Conservation (phyloP, 148 eudicot species). For the Cornus suecica region DNA sequence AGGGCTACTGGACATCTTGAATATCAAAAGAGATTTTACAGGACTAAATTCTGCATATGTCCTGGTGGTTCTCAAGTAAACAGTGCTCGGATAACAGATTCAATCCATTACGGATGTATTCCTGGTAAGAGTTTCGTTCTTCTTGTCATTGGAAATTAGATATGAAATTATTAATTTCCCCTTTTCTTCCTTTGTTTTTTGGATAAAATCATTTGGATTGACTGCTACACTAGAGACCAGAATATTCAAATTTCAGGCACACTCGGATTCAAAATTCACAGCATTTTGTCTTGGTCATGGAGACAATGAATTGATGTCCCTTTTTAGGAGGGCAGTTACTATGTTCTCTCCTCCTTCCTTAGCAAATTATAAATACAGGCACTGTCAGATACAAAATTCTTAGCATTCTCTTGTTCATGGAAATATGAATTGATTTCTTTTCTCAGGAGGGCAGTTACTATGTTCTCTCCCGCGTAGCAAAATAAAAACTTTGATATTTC, state of each 20-base stretch:
- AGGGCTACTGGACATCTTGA: constrained; percentile 49
- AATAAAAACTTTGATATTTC: no score
- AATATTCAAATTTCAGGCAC: neutral
- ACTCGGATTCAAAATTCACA: neutral
- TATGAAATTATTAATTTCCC: neutral
- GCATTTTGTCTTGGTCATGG: neutral
- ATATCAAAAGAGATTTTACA: constrained; percentile 55
- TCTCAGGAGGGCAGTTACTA: neutral
- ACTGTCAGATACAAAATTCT: neutral
- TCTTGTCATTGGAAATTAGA: neutral
- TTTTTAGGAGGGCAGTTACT: neutral
- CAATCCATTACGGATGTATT: constrained; percentile 70
- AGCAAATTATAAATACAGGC: neutral
- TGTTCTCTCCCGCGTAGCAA: no score
- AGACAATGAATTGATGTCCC: neutral
- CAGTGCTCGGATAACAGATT: constrained; percentile 63
- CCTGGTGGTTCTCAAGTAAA: constrained; percentile 76
- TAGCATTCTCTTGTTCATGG: neutral
- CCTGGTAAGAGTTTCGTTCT: constrained; percentile 39
- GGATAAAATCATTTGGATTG: neutral
- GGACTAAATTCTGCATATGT: constrained; percentile 57
- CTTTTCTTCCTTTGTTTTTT: neutral
- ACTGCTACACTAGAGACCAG: neutral
- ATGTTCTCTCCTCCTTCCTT: neutral
- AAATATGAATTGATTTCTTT: neutral